Evolutionary conservation across 176 grass and related monocot genomes (phyloP).

Genomic region (Oryza brachyantha): DNA sequence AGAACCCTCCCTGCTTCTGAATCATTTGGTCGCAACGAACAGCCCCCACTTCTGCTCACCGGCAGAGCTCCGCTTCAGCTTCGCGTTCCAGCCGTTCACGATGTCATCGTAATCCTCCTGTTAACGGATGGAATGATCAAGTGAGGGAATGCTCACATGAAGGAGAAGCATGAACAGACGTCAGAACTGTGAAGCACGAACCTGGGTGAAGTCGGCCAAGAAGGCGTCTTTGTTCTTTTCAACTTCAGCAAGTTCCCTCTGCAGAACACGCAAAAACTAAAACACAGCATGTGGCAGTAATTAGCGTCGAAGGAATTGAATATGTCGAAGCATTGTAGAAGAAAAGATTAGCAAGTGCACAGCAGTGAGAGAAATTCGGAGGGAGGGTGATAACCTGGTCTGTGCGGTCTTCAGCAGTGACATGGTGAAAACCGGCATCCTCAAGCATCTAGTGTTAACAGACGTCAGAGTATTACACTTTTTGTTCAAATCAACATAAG

Average conservation of each 20-base stretch:
- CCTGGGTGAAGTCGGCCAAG: constrained; percentile 74
- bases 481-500: not conserved
- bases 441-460: constrained; percentile 63
- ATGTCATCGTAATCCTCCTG: constrained; percentile 94
- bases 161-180: not conserved
- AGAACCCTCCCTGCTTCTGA: not conserved
- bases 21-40: constrained; percentile 81
- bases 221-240: constrained; percentile 84
- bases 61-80: constrained; percentile 72
- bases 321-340: not conserved
- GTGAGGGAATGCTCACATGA: not conserved
- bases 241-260: constrained; percentile 63
- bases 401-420: constrained; percentile 79
- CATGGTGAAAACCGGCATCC: constrained; percentile 73
- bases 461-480: not conserved
- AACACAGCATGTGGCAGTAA: not conserved
- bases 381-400: constrained; percentile 54
- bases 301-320: not conserved
- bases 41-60: constrained; percentile 95
- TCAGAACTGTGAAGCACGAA: constrained; percentile 4
- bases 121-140: not conserved
- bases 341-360: not conserved
- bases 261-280: constrained; percentile 75
- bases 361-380: not conserved
- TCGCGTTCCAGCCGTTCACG: constrained; percentile 86